A percentile compares a stretch with the other conserved stretches of the same genome.
Evolutionary conservation across 2,329 filamentous ascomycete genomes (phyloP).

Genomic region (Scytalidium lignicola): DNA sequence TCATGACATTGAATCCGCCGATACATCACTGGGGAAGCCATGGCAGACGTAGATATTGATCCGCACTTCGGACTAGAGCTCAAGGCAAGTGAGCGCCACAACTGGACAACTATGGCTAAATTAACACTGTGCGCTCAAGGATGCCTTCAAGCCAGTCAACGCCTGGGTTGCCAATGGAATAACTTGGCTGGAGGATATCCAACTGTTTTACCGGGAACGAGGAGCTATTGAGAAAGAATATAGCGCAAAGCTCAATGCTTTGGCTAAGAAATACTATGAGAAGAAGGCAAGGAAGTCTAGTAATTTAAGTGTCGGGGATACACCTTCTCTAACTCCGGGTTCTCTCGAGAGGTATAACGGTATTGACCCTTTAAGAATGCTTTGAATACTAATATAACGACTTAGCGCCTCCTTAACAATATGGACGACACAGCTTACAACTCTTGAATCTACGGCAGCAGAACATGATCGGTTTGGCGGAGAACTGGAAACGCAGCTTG

Average conservation of each 20-base stretch:
- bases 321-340: conserved; percentile 85
- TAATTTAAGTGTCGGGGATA: conserved; percentile 87
- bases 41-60: conserved; percentile 78
- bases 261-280: conserved; percentile 96
- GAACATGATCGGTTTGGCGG: conserved; percentile 84
- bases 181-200: conserved; percentile 91
- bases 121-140: conserved; percentile 44
- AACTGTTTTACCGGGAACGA: conserved; percentile 94
- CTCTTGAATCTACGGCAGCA: conserved; percentile 78
- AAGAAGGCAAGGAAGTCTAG: conserved; percentile 91
- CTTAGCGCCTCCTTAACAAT: conserved; percentile 86
- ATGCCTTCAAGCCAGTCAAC: conserved; percentile 94
- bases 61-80: conserved; percentile 90
- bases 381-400: conserved; percentile 17
- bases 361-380: conserved; percentile 7
- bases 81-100: conserved; percentile 57
- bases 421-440: conserved; percentile 90
- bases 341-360: conserved; percentile 73
- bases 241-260: conserved; percentile 74
- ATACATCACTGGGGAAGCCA: conserved; percentile 31
- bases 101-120: not conserved
- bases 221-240: conserved; percentile 97
- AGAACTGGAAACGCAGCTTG: conserved; percentile 73
- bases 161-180: conserved; percentile 88
- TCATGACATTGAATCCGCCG: not conserved